Evolutionary conservation across 441 rosid species (phyloP).

Genomic region (Populus tomentosa): DNA sequence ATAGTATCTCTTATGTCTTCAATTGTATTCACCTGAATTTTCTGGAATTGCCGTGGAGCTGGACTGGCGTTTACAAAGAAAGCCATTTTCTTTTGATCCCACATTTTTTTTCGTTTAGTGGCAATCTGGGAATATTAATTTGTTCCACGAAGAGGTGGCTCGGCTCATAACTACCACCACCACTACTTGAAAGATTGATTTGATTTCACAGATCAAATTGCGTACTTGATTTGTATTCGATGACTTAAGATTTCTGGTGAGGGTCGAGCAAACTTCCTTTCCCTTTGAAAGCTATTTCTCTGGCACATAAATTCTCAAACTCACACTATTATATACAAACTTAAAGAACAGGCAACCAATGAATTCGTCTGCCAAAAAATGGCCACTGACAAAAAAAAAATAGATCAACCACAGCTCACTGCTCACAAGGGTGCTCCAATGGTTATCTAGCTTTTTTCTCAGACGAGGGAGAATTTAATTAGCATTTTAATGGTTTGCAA

Average conservation of each 20-base stretch:
- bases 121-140: neutral
- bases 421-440: neutral
- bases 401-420: neutral
- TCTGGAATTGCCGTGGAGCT: conserved; percentile 16
- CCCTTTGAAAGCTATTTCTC: neutral
- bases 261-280: neutral
- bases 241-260: neutral
- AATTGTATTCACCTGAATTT: conserved; percentile 14
- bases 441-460: neutral
- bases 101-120: neutral
- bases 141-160: neutral
- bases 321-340: neutral
- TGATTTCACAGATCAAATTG: neutral
- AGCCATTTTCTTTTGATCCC: conserved; percentile 13
- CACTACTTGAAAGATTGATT: neutral
- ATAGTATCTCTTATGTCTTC: conserved; percentile 5
- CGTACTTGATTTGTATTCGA: neutral
- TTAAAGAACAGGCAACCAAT: neutral
- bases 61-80: conserved; percentile 13
- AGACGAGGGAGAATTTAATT: neutral
- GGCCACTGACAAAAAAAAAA: neutral
- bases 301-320: neutral
- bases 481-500: conserved; percentile 9
- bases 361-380: neutral
- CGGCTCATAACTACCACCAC: neutral